These are phyloP conservation scores for Linderina pennispora DNA, from an alignment of 192 early-diverging fungal species.

Conservation along the genomic window DNA sequence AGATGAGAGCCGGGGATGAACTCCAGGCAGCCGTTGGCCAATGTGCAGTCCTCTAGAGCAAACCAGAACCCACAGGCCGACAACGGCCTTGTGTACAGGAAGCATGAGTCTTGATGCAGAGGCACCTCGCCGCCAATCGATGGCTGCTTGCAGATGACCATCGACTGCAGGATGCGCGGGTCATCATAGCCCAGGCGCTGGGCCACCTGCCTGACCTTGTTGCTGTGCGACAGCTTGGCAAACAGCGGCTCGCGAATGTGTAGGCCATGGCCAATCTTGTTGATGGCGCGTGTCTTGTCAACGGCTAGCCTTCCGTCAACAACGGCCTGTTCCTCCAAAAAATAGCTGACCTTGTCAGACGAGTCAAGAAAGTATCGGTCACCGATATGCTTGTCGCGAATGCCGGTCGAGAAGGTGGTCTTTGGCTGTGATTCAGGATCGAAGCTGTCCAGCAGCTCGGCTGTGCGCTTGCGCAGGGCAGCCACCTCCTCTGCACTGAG, in stretches of 20 bases:
- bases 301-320: conserved; percentile 55
- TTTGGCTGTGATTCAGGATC: conserved; percentile 66
- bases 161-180: conserved; percentile 79
- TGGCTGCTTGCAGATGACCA: conserved; percentile 83
- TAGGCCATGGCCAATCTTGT: conserved; percentile 89
- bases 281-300: conserved; percentile 61
- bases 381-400: conserved; percentile 54
- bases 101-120: conserved; percentile 86
- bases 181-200: conserved; percentile 57
- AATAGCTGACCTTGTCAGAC: conserved; percentile 78
- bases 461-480: conserved; percentile 10
- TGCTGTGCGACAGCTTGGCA: conserved; percentile 54
- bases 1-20: conserved; percentile 84
- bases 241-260: conserved; percentile 80
- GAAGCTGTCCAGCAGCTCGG: conserved; percentile 54
- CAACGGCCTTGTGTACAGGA: conserved; percentile 81
- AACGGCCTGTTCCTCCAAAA: conserved; percentile 83
- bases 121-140: conserved; percentile 67
- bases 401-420: conserved; percentile 71
- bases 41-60: conserved; percentile 87
- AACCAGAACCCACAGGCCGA: conserved; percentile 89
- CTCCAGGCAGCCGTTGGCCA: conserved; percentile 79
- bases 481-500: conserved; percentile 7
- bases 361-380: conserved; percentile 87
- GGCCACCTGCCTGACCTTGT: conserved; percentile 50